Evolutionary conservation across 2,329 filamentous ascomycete species (phyloP), one percentile per base, ranked within the genome.

Genomic region (Pseudopithomyces chartarum): DNA sequence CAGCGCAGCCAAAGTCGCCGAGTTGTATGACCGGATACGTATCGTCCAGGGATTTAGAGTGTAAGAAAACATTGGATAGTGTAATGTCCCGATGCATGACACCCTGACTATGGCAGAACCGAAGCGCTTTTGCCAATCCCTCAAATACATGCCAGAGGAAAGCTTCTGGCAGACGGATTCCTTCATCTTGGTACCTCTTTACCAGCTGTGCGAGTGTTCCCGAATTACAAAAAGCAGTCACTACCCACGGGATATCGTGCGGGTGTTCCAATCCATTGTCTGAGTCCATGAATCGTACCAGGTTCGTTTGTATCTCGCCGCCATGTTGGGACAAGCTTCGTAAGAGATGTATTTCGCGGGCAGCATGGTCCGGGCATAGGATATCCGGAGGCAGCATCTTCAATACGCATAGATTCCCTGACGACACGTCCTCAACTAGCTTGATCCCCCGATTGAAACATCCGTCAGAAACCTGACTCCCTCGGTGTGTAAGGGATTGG

Each of bases 1-100:
- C 49, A n/a, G 49, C 49, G 38, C 26, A 44, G 5, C 49, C 49
- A 22, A 52, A 44, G 15, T 52, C 49, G 17, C 49, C 49, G n/a
- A 52, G 49, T 17, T 43, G 23, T 7, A 52, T 10, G 2, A 13
- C 13, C 1, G 49, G 38, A 23, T 52, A 52, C n/a, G 38, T 34
- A 12, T 52, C 11, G 34, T 15, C 33, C 4, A 6, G 12, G 10
- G 10, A n/a, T 15, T 6, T 20, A 2, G 38, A 44, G 6, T 36
- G 38, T 11, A 52, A 22, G 17, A 52, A 44, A 2, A 52, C 29
- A 17, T 52, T 52, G 1, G 38, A n/a, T 12, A 43, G 49, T 13
- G 40, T 52, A 11, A 52, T 52, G 8, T 52, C 49, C 11, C 49
- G 38, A 26, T 52, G 49, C 26, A 52, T 26, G 12, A 52, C 23